These are phyloP conservation scores for Pyrenochaeta sp. DNA, from an alignment of 2,329 filamentous ascomycete species.

Conservation along the genomic window DNA sequence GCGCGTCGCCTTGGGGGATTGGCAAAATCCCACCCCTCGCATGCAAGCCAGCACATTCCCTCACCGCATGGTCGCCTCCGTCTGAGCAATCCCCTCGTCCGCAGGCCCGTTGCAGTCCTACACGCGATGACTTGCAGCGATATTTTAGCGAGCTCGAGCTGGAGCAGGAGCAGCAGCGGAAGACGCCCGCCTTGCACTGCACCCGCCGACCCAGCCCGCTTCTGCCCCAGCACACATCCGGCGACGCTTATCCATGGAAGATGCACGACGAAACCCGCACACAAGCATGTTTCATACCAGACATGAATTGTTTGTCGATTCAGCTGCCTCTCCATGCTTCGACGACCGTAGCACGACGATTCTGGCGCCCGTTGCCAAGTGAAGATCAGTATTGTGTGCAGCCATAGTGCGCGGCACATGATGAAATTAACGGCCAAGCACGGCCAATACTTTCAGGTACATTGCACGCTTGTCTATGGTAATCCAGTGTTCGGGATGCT, in stretches of 20 bases:
- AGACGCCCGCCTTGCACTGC: conserved; percentile 8
- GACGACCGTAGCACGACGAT: conserved; percentile 21
- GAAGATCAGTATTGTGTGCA: conserved; percentile 36
- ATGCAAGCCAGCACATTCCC: conserved; percentile 19
- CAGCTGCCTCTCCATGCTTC: conserved; percentile 19
- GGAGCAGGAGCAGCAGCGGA: conserved; percentile 9
- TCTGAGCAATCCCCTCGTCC: conserved; percentile 14
- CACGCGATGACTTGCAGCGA: conserved; percentile 21
- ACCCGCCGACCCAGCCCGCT: conserved; percentile 1
- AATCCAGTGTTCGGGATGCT: conserved; percentile 1
- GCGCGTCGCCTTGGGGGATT: conserved; percentile 5
- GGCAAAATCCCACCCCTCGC: conserved; percentile 10
- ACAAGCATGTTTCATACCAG: conserved; percentile 27
- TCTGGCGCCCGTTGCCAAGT: conserved; percentile 38
- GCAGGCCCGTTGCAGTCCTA: conserved; percentile 12
- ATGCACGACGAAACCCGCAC: conserved; percentile 17
- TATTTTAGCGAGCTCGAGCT: conserved; percentile 4
- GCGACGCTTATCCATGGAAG: conserved; percentile 3
- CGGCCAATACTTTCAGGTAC: conserved; percentile 30
- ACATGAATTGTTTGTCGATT: conserved; percentile 23
- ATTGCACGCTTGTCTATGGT: conserved; percentile 14
- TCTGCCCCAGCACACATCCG: conserved; percentile 2
- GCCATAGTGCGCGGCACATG: conserved; percentile 22
- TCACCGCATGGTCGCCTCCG: conserved; percentile 22
- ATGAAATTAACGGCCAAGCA: conserved; percentile 18